Base-by-base conservation (phyloP, 2,329 filamentous ascomycete species). In the Tolypocladium endophyticum region DNA sequence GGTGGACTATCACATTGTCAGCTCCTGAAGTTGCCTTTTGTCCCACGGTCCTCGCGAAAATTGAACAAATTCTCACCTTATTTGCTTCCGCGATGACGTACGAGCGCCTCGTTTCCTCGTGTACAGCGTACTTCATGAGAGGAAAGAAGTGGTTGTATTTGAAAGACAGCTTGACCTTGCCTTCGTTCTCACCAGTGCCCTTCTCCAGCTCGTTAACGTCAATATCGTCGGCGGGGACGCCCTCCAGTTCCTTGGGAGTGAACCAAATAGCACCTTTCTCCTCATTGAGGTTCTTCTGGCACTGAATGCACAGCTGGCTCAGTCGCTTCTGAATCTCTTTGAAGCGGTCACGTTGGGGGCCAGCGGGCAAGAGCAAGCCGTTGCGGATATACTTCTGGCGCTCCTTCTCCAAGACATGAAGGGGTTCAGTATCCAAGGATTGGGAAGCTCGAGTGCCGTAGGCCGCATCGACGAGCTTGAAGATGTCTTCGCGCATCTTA, bases 81-180 rank as follows among this genome's bases (percentile, higher is more conserved):
- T 93, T 93, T 71, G 92, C 87, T 67, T 92, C 92, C 16, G 81
- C 83, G 62, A 92, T 80, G 61, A 89, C 88, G 55, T 92, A 78
- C 70, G 82, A 83, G 68, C 83, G 83, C 58, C 90, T 81, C 4
- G 85, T 87, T 63, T 88, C 85, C 20, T 86, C 79, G 67, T 89
- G 83, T 68, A 83, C 82, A 53, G 87, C 88, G 69, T 91, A 92
- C 76, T 92, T 93, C 65, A 90, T 79, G 1, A 87, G 81, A 0
- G 89, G 89, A 74, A 91, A 89, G 43, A 90, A 79, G 70, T 92
- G 89, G 1, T 89, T 89, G 71, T 93, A 93, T 76, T 93, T 93
- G 81, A 92, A 93, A 7, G 84, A 87, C 47, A 93, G 77, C 73
- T 84, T 87, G 67, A 90, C 77, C 70, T 90, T 88, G 64, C 88